Base-by-base conservation (phyloP, 352 stramenopile species). In the Pythium oligandrum region DNA sequence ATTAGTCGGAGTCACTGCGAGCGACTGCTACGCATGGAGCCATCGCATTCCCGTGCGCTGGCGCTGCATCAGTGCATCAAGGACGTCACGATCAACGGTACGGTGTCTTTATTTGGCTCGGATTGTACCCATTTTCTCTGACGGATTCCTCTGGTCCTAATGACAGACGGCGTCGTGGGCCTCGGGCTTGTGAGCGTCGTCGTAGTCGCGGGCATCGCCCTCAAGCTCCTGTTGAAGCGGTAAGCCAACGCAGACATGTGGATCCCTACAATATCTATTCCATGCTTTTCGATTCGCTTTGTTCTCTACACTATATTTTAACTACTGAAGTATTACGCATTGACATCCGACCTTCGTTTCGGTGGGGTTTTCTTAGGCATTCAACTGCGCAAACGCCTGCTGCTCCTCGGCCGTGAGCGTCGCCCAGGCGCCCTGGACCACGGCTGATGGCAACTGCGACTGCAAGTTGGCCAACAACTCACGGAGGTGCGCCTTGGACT, bases 1-100 rank as follows among this genome's bases (percentile, higher is more conserved):
- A 61, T 68, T 33, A 93, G 82, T 67, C 73, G 79, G 35, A 75
- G 57, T 51, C 75, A 88, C 49, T 89, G 78, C 65, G 82, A 93
- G 61, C 70, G 68, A 17, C 66, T 93, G 55, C 71, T 93, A n/a
- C 75, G 75, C 46, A 75, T 86, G 59, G 79, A 93, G 11, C 79
- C 82, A 50, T 73, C 67, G 37, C 75, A 93, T 56, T 72, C 73
- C 51, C 87, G 82, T 48, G 82, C 78, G 42, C 74, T 86, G n/a
- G 58, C 79, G 49, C 64, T 93, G 54, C 80, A 88, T 61, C 72
- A 86, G 39, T 83, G 78, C 46, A 85, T 93, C 55, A 88, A 89
- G 44, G 78, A 90, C 40, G 71, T 83, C 35, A 61, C 78, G 0
- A 58, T 73, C 52, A 85, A 72, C 65, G 79, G 78, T 86, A 35